Percentiles rank a stretch among this genome's conserved stretches.
Evolutionary conservation across 208 protist genomes (phyloP).

Genomic region (Leishmania martiniquensis): DNA sequence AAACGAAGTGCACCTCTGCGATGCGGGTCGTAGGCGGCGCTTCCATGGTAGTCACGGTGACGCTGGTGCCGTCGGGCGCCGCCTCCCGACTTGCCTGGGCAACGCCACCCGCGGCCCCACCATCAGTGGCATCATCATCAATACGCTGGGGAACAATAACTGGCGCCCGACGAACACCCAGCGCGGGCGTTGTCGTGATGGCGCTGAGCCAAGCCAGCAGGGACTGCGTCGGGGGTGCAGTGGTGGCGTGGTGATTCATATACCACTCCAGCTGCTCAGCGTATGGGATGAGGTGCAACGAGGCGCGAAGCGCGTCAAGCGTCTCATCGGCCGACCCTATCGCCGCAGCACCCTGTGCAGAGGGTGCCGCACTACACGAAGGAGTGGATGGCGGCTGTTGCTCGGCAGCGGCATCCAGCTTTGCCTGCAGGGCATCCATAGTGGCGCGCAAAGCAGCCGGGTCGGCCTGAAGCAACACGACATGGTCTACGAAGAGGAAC

Average conservation of each 20-base stretch:
- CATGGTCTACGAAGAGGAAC: constrained; percentile 66
- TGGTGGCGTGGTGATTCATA: constrained; percentile 18
- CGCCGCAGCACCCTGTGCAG: background rate
- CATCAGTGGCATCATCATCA: background rate
- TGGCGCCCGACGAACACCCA: constrained; percentile 39
- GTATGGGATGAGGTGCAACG: constrained; percentile 11
- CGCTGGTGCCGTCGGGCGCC: too few species aligned
- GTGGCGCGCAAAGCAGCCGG: constrained; percentile 44
- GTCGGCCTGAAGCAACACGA: constrained; percentile 50
- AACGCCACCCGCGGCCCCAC: background rate
- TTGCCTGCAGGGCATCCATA: constrained; percentile 29
- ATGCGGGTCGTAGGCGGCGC: constrained; percentile 39
- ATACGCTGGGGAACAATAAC: constrained; percentile 18
- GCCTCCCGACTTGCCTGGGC: too few species aligned
- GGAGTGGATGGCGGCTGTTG: background rate
- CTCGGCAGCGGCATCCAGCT: constrained; percentile 5
- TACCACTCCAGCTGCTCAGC: constrained; percentile 33
- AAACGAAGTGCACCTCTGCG: constrained; percentile 42
- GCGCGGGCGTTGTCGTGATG: constrained; percentile 46
- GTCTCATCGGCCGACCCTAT: background rate
- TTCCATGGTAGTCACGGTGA: constrained; percentile 20
- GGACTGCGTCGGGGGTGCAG: constrained; percentile 23
- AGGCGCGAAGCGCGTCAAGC: constrained; percentile 10
- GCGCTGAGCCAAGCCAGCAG: constrained; percentile 73
- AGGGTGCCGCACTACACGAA: background rate